Evolutionary conservation across 768 basidiomycete genomes (phyloP).

Genomic region (Candolleomyces aberdarensis): DNA sequence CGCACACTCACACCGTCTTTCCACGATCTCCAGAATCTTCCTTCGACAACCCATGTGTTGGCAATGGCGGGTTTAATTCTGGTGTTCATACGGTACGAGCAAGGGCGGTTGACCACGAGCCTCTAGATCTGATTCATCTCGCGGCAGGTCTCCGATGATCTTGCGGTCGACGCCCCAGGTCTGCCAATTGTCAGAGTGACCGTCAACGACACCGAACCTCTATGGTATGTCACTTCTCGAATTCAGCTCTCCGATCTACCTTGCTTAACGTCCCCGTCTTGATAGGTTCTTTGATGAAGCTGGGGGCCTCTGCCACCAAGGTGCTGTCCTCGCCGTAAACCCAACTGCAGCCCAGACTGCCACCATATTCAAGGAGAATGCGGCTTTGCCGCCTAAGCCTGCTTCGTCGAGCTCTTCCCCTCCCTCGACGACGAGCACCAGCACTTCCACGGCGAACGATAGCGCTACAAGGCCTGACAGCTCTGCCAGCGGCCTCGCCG

Average conservation of each 20-base stretch:
- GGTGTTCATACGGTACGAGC: conserved; percentile 30
- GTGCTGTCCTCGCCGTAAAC: conserved; percentile 37
- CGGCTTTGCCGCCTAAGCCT: conserved; percentile 24
- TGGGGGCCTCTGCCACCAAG: conserved; percentile 33
- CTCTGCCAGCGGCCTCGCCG: neutral
- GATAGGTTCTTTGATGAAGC: conserved; percentile 39
- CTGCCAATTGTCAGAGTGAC: conserved; percentile 28
- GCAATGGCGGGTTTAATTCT: conserved; percentile 31
- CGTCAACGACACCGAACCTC: conserved; percentile 32
- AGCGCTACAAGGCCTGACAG: neutral
- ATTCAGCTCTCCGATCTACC: neutral
- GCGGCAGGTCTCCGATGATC: conserved; percentile 24
- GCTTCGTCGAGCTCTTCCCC: conserved; percentile 12
- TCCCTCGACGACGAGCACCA: conserved; percentile 1
- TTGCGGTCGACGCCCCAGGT: conserved; percentile 31
- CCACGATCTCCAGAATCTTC: conserved; percentile 27
- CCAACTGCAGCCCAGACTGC: conserved; percentile 30
- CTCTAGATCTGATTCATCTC: neutral
- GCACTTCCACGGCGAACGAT: neutral
- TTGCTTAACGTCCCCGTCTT: neutral
- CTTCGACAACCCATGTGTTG: conserved; percentile 35
- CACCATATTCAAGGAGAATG: conserved; percentile 34
- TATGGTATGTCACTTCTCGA: conserved; percentile 23
- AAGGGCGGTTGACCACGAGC: neutral
- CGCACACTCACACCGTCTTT: neutral